Percentiles rank a stretch among this genome's conserved stretches.
These are phyloP conservation scores for Aspergillus glaucus DNA, from an alignment of 2,329 filamentous ascomycete species.

Conservation along the genomic window DNA sequence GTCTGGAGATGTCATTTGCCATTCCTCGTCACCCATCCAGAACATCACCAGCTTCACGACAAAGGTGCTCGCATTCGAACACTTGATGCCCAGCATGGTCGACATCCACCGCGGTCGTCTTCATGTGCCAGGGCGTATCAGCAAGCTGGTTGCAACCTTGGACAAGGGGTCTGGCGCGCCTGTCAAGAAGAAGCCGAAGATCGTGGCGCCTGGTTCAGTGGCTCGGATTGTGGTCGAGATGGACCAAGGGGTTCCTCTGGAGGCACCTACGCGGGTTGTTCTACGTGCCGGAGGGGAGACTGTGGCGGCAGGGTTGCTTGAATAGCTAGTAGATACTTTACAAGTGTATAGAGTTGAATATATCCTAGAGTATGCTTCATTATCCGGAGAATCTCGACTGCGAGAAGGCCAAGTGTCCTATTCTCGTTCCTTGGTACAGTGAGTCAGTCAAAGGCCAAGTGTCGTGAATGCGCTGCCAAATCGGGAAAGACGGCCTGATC, in stretches of 20 bases:
- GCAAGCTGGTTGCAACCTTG: constrained; percentile 63
- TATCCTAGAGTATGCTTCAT: constrained; percentile 1
- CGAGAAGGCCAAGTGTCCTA: no score
- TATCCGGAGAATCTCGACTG: neutral
- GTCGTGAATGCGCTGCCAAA: constrained; percentile 1
- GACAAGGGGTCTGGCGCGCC: constrained; percentile 73
- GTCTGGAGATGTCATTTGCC: constrained; percentile 81
- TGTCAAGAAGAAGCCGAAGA: constrained; percentile 74
- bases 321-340: constrained; percentile 31
- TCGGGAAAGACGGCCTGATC: neutral
- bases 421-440: no score
- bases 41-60: constrained; percentile 69
- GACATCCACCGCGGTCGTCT: constrained; percentile 83
- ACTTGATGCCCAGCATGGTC: constrained; percentile 79
- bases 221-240: constrained; percentile 72
- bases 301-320: constrained; percentile 78
- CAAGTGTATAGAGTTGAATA: constrained; percentile 1
- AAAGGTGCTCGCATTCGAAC: constrained; percentile 84
- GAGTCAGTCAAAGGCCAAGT: neutral
- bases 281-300: constrained; percentile 75
- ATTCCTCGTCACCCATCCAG: constrained; percentile 58
- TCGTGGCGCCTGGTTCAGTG: constrained; percentile 72
- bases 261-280: constrained; percentile 73
- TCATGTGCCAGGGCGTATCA: constrained; percentile 69
- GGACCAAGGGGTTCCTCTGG: constrained; percentile 67